Evolutionary conservation across 2,329 filamentous ascomycete genomes (phyloP).

Genomic region (Colletotrichum neosansevieriae): DNA sequence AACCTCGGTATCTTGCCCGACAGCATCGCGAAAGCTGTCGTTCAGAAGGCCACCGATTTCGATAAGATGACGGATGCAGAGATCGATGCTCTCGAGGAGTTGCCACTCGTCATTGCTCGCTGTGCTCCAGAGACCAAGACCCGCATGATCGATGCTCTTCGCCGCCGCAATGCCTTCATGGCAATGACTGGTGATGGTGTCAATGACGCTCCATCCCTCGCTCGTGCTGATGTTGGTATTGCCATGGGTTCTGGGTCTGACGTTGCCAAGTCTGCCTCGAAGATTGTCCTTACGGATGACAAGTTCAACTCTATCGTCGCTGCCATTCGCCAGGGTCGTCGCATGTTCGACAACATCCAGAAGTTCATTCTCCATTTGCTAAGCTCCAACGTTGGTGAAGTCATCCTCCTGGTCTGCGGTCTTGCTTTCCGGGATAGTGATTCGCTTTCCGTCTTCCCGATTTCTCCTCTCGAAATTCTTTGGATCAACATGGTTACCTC

Average conservation of each 20-base stretch:
- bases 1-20: slow-evolving; percentile 71
- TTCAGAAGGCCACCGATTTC: slow-evolving; percentile 82
- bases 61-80: slow-evolving; percentile 81
- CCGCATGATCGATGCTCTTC: slow-evolving; percentile 89
- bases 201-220: slow-evolving; percentile 86
- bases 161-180: slow-evolving; percentile 80
- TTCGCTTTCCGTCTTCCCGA: slow-evolving; percentile 84
- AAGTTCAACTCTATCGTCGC: slow-evolving; percentile 90
- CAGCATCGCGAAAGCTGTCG: slow-evolving; percentile 74
- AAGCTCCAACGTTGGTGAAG: slow-evolving; percentile 86
- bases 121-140: slow-evolving; percentile 90
- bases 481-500: slow-evolving; percentile 97
- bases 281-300: slow-evolving; percentile 87
- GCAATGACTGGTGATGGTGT: slow-evolving; percentile 93
- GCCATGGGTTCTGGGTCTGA: slow-evolving; percentile 92
- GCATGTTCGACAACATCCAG: slow-evolving; percentile 91
- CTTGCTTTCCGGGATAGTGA: slow-evolving; percentile 81
- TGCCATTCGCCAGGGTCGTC: slow-evolving; percentile 83
- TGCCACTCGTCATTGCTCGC: slow-evolving; percentile 85
- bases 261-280: slow-evolving; percentile 84
- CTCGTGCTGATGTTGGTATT: slow-evolving; percentile 86
- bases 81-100: slow-evolving; percentile 79
- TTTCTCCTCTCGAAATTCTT: slow-evolving; percentile 87
- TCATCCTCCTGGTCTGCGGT: slow-evolving; percentile 83
- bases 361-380: slow-evolving; percentile 87